phyloP scores from a whole-genome alignment of 2,329 filamentous ascomycete genomes.

The Capronia americana region DNA sequence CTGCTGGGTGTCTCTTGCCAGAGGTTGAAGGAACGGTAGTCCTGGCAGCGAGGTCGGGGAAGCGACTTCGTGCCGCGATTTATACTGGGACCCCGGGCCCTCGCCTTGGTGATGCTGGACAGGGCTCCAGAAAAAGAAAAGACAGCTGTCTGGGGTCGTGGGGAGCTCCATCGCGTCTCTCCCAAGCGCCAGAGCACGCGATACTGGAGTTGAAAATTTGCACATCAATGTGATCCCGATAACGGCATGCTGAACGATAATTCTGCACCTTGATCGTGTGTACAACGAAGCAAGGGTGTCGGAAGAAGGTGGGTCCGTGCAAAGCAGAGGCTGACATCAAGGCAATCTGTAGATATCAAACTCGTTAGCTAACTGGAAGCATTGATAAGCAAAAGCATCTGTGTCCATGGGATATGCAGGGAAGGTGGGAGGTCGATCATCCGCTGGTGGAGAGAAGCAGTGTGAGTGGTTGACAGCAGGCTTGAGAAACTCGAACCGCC shows the following conservation, averaged over 20 bases:
- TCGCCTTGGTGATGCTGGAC: constrained; percentile 1
- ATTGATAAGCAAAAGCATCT: constrained; percentile 28
- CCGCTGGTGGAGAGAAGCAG: constrained; percentile 9
- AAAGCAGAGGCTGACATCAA: background rate
- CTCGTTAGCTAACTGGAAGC: constrained; percentile 24
- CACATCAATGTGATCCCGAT: constrained; percentile 16
- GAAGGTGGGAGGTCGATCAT: constrained; percentile 20
- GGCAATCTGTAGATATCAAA: constrained; percentile 12
- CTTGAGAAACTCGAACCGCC: constrained; percentile 14
- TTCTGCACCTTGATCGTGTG: constrained; percentile 3
- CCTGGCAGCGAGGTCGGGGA: background rate
- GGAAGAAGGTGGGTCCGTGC: background rate
- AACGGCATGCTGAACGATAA: constrained; percentile 19
- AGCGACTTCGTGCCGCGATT: background rate
- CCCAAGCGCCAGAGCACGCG: constrained; percentile 2
- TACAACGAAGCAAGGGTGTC: constrained; percentile 1
- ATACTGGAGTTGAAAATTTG: constrained; percentile 17
- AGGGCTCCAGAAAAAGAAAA: constrained; percentile 13
- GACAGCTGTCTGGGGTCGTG: constrained; percentile 14
- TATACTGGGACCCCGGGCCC: constrained; percentile 1
- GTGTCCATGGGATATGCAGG: constrained; percentile 17
- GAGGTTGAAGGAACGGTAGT: background rate
- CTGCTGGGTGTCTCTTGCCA: background rate
- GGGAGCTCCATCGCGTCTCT: constrained; percentile 9
- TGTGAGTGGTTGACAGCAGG: constrained; percentile 4